A percentile compares a stretch with the other conserved stretches of the same genome.
Conservation (phyloP, 2,329 filamentous ascomycete species). For the Claviceps digitariae region DNA sequence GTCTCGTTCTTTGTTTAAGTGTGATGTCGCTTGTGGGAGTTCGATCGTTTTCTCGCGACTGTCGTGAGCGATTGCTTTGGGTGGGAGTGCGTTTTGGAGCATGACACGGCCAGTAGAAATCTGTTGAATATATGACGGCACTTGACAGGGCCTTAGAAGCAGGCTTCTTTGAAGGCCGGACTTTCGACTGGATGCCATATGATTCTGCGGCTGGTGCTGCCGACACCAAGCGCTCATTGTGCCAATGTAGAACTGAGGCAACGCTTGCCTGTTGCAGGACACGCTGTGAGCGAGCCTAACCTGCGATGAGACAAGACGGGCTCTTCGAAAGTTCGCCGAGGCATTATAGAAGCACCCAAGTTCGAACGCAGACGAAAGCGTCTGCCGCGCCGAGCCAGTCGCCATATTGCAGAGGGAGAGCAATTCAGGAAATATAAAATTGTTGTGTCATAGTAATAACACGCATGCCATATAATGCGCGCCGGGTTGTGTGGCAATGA, state of each 20-base stretch:
- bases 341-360: constrained; percentile 16
- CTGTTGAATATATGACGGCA: constrained; percentile 10
- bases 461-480: background rate
- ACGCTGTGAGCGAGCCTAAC: background rate
- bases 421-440: constrained; percentile 9
- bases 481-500: background rate
- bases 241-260: background rate
- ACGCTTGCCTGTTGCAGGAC: background rate
- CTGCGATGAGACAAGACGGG: constrained; percentile 9
- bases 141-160: background rate
- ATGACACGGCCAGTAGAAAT: constrained; percentile 17
- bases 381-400: constrained; percentile 34
- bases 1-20: constrained; percentile 23
- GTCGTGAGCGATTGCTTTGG: constrained; percentile 18
- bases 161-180: background rate
- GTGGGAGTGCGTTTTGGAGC: constrained; percentile 14
- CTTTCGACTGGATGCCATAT: background rate
- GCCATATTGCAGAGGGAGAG: constrained; percentile 27
- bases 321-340: constrained; percentile 9
- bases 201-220: background rate
- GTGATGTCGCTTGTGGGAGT: constrained; percentile 17
- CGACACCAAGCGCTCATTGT: background rate
- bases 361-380: constrained; percentile 33
- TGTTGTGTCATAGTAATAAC: constrained; percentile 16
- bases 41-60: constrained; percentile 20